Evolutionary conservation across 140 eudicot genomes (phyloP).

Genomic region (Bidens hawaiensis): DNA sequence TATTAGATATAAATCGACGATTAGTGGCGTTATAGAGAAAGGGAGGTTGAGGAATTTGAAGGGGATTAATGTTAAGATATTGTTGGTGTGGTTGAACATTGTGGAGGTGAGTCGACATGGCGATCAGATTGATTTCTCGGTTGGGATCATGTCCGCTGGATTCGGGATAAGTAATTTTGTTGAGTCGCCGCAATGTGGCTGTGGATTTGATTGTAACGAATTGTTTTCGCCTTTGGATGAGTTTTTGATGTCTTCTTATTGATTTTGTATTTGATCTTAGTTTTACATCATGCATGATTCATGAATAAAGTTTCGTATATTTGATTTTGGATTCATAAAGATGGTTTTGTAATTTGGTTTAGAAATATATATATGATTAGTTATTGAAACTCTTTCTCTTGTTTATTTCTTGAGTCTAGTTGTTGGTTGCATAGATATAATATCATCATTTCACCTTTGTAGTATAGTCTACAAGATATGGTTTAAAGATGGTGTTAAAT

Average conservation of each 20-base stretch:
- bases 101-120: constrained; percentile 51
- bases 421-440: no score
- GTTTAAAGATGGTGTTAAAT: no score
- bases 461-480: no score
- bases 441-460: no score
- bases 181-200: constrained; percentile 80
- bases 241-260: constrained; percentile 8
- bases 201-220: constrained; percentile 75
- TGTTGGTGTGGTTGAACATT: constrained; percentile 66
- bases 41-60: constrained; percentile 41
- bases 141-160: constrained; percentile 67
- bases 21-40: constrained; percentile 56
- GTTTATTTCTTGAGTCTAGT: no score
- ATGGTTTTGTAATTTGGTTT: no score
- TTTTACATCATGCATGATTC: no score
- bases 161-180: constrained; percentile 51
- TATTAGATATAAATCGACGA: constrained; percentile 58
- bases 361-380: no score
- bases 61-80: constrained; percentile 65
- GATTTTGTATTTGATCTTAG: neutral
- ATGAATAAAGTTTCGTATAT: no score
- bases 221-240: constrained; percentile 21
- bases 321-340: no score
- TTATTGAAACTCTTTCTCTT: no score
- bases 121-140: constrained; percentile 55